These are phyloP conservation scores for Rhododendron vialii DNA, from an alignment of 148 eudicot species.

Conservation along the genomic window DNA sequence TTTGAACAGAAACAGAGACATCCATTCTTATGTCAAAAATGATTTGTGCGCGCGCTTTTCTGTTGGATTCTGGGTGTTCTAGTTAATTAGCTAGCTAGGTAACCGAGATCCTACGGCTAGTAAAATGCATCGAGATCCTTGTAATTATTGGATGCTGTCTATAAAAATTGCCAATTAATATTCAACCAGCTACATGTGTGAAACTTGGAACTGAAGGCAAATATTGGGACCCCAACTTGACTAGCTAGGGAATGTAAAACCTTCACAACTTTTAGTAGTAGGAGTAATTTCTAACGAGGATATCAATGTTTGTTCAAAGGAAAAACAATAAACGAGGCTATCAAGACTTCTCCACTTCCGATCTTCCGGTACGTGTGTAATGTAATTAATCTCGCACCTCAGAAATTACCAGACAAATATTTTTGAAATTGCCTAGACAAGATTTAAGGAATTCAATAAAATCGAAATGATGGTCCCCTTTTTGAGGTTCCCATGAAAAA, in stretches of 20 bases:
- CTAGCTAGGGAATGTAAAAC: not conserved
- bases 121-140: not conserved
- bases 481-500: not conserved
- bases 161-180: not conserved
- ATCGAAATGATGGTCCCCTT: not conserved
- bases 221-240: not conserved
- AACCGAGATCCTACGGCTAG: not conserved
- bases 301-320: not conserved
- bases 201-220: not conserved
- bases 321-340: not conserved
- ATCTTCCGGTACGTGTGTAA: not conserved
- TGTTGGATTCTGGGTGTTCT: not conserved
- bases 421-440: not conserved
- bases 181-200: not conserved
- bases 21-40: not conserved
- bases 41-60: not conserved
- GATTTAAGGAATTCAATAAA: not conserved
- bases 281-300: not conserved
- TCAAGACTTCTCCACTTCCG: not conserved
- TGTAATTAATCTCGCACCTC: not conserved
- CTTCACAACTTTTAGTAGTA: not conserved
- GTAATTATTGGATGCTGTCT: not conserved
- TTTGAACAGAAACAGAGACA: not conserved
- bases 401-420: not conserved
- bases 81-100: too few species aligned